phyloP scores from a whole-genome alignment of 106 monocot genomes.

The Acorus calamus region DNA sequence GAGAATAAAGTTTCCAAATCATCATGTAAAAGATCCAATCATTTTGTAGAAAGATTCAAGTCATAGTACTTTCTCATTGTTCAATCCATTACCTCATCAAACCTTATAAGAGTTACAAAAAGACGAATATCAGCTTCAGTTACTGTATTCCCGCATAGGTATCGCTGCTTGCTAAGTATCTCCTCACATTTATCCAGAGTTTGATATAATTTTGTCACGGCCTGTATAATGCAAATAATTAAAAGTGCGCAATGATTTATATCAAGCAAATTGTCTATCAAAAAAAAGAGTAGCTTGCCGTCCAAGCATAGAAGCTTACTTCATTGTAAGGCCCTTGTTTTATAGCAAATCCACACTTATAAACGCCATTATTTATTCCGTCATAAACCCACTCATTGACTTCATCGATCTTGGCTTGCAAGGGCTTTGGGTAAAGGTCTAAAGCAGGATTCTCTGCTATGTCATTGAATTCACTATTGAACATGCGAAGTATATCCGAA shows the following conservation, averaged over 20 bases:
- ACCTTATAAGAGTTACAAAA: slow-evolving; percentile 91
- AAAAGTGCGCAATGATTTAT: no score
- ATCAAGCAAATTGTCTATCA: no score
- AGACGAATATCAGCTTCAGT: slow-evolving; percentile 90
- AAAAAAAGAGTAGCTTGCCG: no score
- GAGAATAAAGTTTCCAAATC: no score
- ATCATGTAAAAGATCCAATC: no score
- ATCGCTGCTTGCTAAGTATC: slow-evolving; percentile 73
- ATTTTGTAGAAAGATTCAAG: no score
- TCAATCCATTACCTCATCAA: slow-evolving; percentile 72
- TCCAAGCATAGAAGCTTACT: slow-evolving; percentile 20
- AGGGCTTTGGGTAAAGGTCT: slow-evolving; percentile 68
- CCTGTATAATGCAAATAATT: slow-evolving; percentile 21
- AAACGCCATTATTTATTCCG: slow-evolving; percentile 88
- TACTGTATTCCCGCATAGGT: slow-evolving; percentile 65
- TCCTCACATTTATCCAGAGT: slow-evolving; percentile 78
- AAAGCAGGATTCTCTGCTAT: slow-evolving; percentile 68
- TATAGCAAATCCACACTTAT: slow-evolving; percentile 88
- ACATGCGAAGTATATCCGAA: slow-evolving; percentile 83
- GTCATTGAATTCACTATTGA: slow-evolving; percentile 83
- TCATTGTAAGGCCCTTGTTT: slow-evolving; percentile 91
- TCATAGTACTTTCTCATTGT: no score
- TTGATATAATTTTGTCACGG: slow-evolving; percentile 56
- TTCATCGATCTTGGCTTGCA: slow-evolving; percentile 55
- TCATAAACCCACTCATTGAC: slow-evolving; percentile 89